Conservation (phyloP, 2,329 filamentous ascomycete genomes). For the Calonectria leucothoes region DNA sequence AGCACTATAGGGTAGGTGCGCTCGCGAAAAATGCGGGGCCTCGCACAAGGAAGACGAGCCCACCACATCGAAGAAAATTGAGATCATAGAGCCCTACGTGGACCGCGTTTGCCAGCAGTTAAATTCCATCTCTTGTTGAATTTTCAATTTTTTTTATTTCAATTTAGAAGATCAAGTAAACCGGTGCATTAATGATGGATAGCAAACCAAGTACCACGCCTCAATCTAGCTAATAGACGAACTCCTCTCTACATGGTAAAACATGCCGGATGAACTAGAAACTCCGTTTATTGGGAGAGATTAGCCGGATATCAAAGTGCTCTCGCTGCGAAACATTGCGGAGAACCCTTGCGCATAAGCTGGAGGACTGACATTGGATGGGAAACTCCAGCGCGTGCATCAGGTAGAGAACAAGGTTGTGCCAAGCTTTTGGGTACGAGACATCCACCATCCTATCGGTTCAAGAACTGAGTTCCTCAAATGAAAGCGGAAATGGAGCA, state of each 20-base stretch:
- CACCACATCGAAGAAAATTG: background rate
- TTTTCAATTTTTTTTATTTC: too few relatives aligned
- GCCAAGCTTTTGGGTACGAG: background rate
- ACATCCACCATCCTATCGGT: background rate
- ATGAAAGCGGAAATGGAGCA: background rate
- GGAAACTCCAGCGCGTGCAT: background rate
- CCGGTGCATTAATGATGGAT: too few relatives aligned
- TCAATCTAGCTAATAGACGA: too few relatives aligned
- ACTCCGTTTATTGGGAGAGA: too few relatives aligned
- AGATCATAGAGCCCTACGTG: background rate
- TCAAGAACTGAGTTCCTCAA: background rate
- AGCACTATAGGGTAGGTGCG: background rate
- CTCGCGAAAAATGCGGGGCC: background rate
- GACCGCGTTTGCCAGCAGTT: too few relatives aligned
- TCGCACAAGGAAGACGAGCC: too few relatives aligned
- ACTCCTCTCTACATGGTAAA: too few relatives aligned
- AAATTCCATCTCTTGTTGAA: too few relatives aligned
- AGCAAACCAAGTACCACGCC: too few relatives aligned
- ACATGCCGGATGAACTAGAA: too few relatives aligned
- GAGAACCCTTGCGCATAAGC: background rate
- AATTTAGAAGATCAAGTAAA: too few relatives aligned
- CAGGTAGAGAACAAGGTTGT: background rate
- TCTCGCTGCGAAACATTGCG: background rate
- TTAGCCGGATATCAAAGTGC: background rate
- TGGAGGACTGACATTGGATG: background rate